These are phyloP conservation scores for Penicillium sp. DNA, from an alignment of 2,329 filamentous ascomycete genomes.

Conservation along the genomic window DNA sequence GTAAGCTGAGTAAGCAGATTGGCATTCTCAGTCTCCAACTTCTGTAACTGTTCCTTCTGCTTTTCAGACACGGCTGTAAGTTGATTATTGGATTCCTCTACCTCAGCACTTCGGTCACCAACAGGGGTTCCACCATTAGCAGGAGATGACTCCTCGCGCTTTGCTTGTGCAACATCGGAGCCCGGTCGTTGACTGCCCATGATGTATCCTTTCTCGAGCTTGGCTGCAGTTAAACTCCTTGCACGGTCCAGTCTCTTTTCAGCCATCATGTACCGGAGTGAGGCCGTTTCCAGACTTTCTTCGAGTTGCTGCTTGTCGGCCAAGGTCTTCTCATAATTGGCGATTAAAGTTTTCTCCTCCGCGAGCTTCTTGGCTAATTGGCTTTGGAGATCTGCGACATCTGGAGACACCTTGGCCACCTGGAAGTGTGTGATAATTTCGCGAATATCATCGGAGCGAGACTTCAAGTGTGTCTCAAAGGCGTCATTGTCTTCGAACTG, in stretches of 20 bases:
- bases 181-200: constrained; percentile 59
- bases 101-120: constrained; percentile 61
- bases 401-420: constrained; percentile 54
- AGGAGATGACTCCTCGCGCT: constrained; percentile 52
- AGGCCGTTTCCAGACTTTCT: constrained; percentile 83
- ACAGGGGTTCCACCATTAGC: constrained; percentile 57
- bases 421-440: constrained; percentile 71
- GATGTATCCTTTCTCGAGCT: constrained; percentile 85
- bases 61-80: constrained; percentile 73
- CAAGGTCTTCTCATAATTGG: constrained; percentile 72
- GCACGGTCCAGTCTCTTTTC: constrained; percentile 91
- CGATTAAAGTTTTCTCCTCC: constrained; percentile 75
- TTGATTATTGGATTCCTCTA: constrained; percentile 75
- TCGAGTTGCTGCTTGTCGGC: constrained; percentile 81
- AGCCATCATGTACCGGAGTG: constrained; percentile 87
- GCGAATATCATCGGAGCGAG: constrained; percentile 74
- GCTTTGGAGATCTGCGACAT: constrained; percentile 70
- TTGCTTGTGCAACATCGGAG: constrained; percentile 49
- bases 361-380: constrained; percentile 75
- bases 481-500: constrained; percentile 55
- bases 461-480: constrained; percentile 78
- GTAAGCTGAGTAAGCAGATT: constrained; percentile 75
- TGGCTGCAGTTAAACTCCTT: constrained; percentile 85
- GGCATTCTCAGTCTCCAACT: constrained; percentile 74
- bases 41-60: constrained; percentile 84